Evolutionary conservation across 306 rosid genomes (phyloP).

Genomic region (Cucumis sativus): DNA sequence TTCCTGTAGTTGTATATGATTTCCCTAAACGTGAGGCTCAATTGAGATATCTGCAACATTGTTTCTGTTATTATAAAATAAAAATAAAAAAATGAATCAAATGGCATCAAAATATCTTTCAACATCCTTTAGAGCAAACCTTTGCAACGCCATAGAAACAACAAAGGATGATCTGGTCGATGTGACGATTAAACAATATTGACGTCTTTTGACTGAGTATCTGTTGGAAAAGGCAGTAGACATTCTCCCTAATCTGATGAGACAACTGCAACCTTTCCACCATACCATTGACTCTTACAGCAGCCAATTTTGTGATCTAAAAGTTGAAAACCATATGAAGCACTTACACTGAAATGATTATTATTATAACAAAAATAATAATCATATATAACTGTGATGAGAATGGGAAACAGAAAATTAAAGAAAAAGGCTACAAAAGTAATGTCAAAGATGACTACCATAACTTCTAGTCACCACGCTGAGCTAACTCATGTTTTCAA

Average conservation of each 20-base stretch:
- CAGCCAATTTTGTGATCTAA: constrained; percentile 83
- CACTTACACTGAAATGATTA: not conserved
- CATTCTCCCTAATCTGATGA: constrained; percentile 80
- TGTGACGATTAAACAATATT: constrained; percentile 82
- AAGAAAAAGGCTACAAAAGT: not conserved
- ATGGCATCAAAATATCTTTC: not conserved
- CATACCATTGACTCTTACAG: constrained; percentile 95
- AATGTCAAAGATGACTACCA: not conserved
- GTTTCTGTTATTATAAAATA: constrained; percentile 6
- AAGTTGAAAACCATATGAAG: constrained; percentile 15
- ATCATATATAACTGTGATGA: not conserved
- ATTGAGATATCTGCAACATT: constrained; percentile 82
- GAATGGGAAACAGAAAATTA: not conserved
- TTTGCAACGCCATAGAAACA: constrained; percentile 93
- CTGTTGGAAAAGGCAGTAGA: constrained; percentile 84
- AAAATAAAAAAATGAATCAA: not conserved
- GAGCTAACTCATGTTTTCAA: not conserved
- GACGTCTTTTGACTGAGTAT: constrained; percentile 68
- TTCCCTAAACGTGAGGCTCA: constrained; percentile 74
- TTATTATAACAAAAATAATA: not conserved
- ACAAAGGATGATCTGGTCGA: constrained; percentile 90
- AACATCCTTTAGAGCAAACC: constrained; percentile 33
- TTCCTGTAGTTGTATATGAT: constrained; percentile 81
- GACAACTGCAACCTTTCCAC: constrained; percentile 90
- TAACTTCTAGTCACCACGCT: not conserved